Evolutionary conservation across 1,139 yeast genomes (phyloP), one percentile per base, ranked within the genome.

Genomic region (Suhomyces kunorum): DNA sequence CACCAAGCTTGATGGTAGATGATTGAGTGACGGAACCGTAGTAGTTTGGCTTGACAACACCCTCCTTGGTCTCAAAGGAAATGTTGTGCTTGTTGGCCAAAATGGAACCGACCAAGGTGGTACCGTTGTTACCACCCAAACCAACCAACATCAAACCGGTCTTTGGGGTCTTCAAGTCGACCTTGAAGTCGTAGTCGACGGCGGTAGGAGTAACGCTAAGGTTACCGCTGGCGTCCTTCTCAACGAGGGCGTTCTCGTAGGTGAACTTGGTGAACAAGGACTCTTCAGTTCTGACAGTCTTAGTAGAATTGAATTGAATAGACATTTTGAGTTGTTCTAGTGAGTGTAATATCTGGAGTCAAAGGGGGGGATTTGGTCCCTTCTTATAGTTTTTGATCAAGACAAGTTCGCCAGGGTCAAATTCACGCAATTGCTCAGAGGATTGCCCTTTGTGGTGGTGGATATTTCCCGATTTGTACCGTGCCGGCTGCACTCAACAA

Each of bases 11-110:
- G 54, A 90, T 72, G 32, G 98, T 90, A 19, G 96, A 83, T 24
- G 95, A 72, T 71, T 90, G 98, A 42, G 97, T 90, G 44, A 90
- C 96, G n/a, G 96, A 87, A 44, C 98, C 98, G 55, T 80, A 89
- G 68, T 89, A 89, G 69, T 89, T 89, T 47, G 96, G 88, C 61
- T 83, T 81, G 39, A 81, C 76, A 32, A 72, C 73, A 42, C 96
- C 95, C 49, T 82, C 86, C 71, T 88, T 88, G 57, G 86, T 89
- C 58, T 87, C 81, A 70, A 90, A 90, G 39, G 79, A 68, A 48
- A 90, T 67, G 49, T 85, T 76, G 65, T 86, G 77, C 59, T 86
- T 87, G 74, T 90, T 90, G 46, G 97, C 95, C 53, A 86, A 78
- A 40, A 84, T 76, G 14, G 96, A 84, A 38, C 94, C 89, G 45